phyloP scores from a whole-genome alignment of 2,329 filamentous ascomycete species.

The Helicocarpus griseus region DNA sequence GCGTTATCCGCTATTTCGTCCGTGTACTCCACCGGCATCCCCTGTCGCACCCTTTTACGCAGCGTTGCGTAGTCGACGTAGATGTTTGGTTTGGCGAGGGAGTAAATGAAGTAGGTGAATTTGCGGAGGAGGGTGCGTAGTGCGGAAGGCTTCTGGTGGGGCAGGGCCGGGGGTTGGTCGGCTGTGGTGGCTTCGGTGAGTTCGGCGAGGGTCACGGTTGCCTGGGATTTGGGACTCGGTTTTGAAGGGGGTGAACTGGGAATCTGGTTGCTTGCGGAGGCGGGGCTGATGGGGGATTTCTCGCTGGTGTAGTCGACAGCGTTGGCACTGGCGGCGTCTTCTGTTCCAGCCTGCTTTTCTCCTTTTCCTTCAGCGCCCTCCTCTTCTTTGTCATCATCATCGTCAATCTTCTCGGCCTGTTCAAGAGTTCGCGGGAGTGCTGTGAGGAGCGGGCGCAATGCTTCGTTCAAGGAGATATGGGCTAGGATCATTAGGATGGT shows the following conservation, averaged over 20 bases:
- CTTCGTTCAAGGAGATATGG: constrained; percentile 49
- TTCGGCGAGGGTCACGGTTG: neutral
- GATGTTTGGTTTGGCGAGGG: constrained; percentile 63
- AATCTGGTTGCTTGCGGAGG: neutral
- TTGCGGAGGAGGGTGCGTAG: constrained; percentile 12
- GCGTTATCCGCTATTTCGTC: constrained; percentile 54
- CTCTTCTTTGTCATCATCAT: constrained; percentile 19
- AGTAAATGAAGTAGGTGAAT: constrained; percentile 13
- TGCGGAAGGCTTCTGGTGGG: neutral
- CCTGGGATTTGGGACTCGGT: neutral
- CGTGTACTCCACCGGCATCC: constrained; percentile 50
- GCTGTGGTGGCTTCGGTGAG: neutral
- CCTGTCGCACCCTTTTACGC: constrained; percentile 56
- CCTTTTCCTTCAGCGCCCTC: constrained; percentile 4
- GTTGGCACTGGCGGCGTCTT: neutral
- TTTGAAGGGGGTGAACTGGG: neutral
- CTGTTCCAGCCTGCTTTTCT: neutral
- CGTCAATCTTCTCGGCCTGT: constrained; percentile 35
- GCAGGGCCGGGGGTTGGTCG: neutral
- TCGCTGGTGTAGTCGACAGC: neutral
- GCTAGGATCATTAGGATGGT: constrained; percentile 65
- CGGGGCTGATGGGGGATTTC: neutral
- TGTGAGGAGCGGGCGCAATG: constrained; percentile 39
- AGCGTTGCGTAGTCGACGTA: constrained; percentile 66
- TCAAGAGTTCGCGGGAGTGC: constrained; percentile 64